Base-by-base conservation (phyloP, 2,329 filamentous ascomycete genomes). In the Cladobotryum protrusum region DNA sequence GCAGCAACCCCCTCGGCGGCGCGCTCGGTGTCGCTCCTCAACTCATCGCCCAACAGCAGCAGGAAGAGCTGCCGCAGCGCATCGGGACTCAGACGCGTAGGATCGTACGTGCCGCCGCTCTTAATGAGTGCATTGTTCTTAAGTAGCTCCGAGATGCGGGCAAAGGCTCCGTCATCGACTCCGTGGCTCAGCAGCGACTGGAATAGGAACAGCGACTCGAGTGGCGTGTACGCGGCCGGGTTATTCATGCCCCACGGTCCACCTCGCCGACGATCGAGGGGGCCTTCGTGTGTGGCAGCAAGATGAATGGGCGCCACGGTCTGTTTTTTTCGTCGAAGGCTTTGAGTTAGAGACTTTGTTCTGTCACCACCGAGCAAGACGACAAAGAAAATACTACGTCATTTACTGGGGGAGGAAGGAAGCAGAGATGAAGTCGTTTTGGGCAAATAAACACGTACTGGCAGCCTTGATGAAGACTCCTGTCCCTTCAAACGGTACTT, bases 141-240 rank as follows among this genome's bases (percentile, higher is more conserved):
- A 55, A 97, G 79, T 52, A 85, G 72, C 56, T 86, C 79, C 52
- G 89, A 90, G 55, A 93, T 87, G 58, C 76, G 77, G 61, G 72
- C 72, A 71, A 95, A 93, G 64, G 79, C 82, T 54, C 75, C 67
- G 47, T 81, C 72, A 57, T 82, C 78, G 57, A 83, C 73, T 63
- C 86, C 86, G 67, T 87, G 77, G 58, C 75, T 74, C 58, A 83
- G 78, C 56, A 95, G 78, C 54, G 85, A 85, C 70, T 92, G 88
- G 72, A 93, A 92, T 62, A 95, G 79, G 58, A 93, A 80, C 54
- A 95, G 78, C 63, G 85, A 87, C 78, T 95, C 90, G 74, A 95
- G 86, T 59, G 85, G 81, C 64, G 89, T 92, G 71, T 93, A 91
- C 62, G 77, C 75, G 64, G 81, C 77, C 68, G 70, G 67, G 62